Evolutionary conservation across 1,284 basidiomycete genomes (phyloP), one percentile per base, ranked within the genome.

Genomic region (Hemileia vastatrix): DNA sequence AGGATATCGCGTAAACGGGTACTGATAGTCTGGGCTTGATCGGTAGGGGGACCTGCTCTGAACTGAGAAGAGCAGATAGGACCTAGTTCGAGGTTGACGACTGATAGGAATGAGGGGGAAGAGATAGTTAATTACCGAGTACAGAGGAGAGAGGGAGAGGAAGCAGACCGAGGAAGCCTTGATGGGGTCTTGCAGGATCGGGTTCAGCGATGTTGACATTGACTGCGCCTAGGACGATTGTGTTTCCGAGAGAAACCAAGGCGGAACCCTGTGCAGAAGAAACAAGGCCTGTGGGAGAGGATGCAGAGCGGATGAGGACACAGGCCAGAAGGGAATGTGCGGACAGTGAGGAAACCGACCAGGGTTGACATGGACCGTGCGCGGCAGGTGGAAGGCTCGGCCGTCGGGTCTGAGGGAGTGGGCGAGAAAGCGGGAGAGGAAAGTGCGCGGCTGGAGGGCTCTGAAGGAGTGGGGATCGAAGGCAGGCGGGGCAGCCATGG

Each of bases 181-280:
- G 80, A 21, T 82, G 78, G 0, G 87, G 88, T 4, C 77, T 77
- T 65, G 90, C 84, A 4, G 91, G 76, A 67, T 87, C 86, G 4
- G 92, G 92, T 70, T 90, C 87, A 33, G 90, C 86, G 47, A 92
- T 86, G 77, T 96, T 90, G n/a, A 88, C 90, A 74, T 94, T 94
- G 68, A 96, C 83, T 1, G 92, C 92, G 71, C 91, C 94, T 0
- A 95, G 86, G 32, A 96, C 81, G 0, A 89, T 93, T 9, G 92
- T 94, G 60, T 88, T 83, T 23, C 92, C 92, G 65, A 94, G 76
- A n/a, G 88, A 80, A 9, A 95, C 88, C 27, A 96, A 83, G 0
- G 90, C 84, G 2, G 90, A 94, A 0, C 91, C 90, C 68, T 92
- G 82, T 0, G 92, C 90, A 0, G 91, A 94, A 0, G 86, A 86